Conservation (phyloP, 768 basidiomycete species). For the Tulasnella sp. region DNA sequence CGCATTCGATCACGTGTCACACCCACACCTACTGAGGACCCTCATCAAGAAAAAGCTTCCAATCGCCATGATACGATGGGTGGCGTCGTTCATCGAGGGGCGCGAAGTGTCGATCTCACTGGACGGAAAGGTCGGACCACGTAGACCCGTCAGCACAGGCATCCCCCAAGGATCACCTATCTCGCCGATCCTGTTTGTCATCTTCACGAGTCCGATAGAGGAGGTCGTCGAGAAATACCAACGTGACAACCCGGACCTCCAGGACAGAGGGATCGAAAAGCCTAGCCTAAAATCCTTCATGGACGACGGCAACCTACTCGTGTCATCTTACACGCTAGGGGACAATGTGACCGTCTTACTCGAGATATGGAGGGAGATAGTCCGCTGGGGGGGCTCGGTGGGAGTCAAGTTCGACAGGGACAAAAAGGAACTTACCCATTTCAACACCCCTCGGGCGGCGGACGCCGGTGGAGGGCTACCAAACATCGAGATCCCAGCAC, state of each 20-base stretch:
- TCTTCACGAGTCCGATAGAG: too few relatives aligned
- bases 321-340: constrained; percentile 6
- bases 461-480: too few relatives aligned
- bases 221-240: too few relatives aligned
- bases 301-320: constrained; percentile 14
- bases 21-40: not conserved
- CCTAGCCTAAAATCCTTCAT: constrained; percentile 4
- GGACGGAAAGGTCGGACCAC: not conserved
- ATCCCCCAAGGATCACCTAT: not conserved
- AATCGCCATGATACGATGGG: not conserved
- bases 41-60: not conserved
- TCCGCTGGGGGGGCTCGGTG: not conserved
- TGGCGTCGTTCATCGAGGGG: not conserved
- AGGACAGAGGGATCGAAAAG: too few relatives aligned
- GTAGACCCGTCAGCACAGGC: not conserved
- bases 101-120: not conserved
- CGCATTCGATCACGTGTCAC: not conserved
- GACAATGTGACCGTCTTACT: constrained; percentile 1
- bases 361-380: not conserved
- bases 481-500: too few relatives aligned
- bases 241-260: not conserved
- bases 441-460: not conserved
- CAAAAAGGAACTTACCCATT: constrained; percentile 13
- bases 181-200: not conserved
- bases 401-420: constrained; percentile 8